phyloP scores from a whole-genome alignment of 371 early-diverging fungal genomes.

The Lichtheimia hyalospora region DNA sequence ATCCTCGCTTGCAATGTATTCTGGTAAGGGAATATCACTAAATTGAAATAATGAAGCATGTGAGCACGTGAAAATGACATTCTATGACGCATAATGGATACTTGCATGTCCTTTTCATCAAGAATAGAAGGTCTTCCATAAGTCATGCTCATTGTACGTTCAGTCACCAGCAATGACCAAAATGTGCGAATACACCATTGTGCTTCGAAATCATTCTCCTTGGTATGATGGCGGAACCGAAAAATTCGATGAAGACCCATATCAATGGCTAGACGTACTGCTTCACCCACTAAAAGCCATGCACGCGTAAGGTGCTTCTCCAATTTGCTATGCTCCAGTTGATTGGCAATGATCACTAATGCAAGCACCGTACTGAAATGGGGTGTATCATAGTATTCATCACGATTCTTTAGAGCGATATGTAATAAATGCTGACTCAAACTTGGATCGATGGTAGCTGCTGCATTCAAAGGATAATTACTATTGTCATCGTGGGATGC shows the following conservation, averaged over 20 bases:
- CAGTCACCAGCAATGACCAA: constrained; percentile 40
- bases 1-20: neutral
- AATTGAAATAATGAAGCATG: neutral
- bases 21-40: constrained; percentile 6
- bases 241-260: constrained; percentile 39
- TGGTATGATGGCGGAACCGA: neutral
- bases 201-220: constrained; percentile 7
- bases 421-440: neutral
- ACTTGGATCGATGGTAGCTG: neutral
- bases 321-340: constrained; percentile 33
- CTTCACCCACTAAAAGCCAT: constrained; percentile 44
- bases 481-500: no score
- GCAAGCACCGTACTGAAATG: constrained; percentile 34
- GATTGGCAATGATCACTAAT: constrained; percentile 30
- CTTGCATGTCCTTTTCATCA: constrained; percentile 49
- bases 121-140: constrained; percentile 43
- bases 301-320: constrained; percentile 22
- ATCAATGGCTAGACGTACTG: constrained; percentile 41
- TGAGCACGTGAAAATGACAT: neutral
- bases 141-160: constrained; percentile 41
- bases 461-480: no score
- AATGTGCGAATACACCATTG: constrained; percentile 38
- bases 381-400: constrained; percentile 30
- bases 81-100: neutral
- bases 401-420: neutral